Base-by-base conservation (phyloP, 371 early-diverging fungal species). In the Apophysomyces variabilis region DNA sequence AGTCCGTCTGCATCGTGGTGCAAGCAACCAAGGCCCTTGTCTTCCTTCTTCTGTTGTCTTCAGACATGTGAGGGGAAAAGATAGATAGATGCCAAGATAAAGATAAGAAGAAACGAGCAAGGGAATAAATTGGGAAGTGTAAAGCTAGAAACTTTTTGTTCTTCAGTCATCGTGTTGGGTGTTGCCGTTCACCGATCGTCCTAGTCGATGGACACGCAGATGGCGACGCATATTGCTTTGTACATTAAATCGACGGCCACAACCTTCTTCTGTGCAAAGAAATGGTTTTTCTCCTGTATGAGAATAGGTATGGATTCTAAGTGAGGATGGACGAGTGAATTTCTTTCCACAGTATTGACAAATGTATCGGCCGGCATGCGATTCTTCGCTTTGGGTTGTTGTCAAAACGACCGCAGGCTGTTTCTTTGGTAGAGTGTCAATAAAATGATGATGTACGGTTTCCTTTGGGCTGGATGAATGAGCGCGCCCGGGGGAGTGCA, bases 141-240 rank as follows among this genome's bases (percentile, higher is more conserved):
- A 26, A 26, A 26, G 32, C 32, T 26, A 26, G n/a, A 45, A 13
- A 12, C 14, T 43, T 43, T 43, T 43, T 43, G 9, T 43, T 43
- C 14, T 43, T 45, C 46, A 45, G 16, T 18, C 46, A 45, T 45
- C 46, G 16, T 45, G 13, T 45, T 45, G 46, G 16, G 46, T 16
- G 13, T 45, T 45, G 32, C 32, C 32, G 32, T 26, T 26, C 46
- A 45, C 46, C 46, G 46, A 45, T 45, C 73, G 66, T 26, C 73
- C 72, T 61, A 77, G 26, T 47, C 78, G 73, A 59, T 83, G 83
- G 8, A 81, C 71, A 57, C 82, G 74, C 57, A 75, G 56, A 64
- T 90, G 90, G 41, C 90, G 79, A 16, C 86, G 83, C 78, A 87
- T 65, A 59, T 90, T 90, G 74, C 85, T 85, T 58, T 78, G 70